A percentile compares a stretch with the other conserved stretches of the same genome.
These are phyloP conservation scores for Avena atlantica DNA, from an alignment of 176 grass and related monocot genomes.

Conservation along the genomic window DNA sequence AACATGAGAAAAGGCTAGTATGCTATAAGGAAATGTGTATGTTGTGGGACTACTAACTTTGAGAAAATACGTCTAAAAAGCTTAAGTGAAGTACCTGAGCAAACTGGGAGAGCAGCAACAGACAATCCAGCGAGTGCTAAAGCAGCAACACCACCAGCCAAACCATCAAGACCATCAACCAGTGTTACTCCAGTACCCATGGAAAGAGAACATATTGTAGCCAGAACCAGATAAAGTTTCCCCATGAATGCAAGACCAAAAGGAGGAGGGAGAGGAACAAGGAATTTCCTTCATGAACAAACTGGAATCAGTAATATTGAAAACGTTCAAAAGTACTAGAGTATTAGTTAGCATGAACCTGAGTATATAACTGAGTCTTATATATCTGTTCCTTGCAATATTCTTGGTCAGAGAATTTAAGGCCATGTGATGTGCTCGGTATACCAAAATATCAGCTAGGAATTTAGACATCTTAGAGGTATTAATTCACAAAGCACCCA, in stretches of 20 bases:
- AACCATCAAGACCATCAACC: slow-evolving; percentile 87
- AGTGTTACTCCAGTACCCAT: slow-evolving; percentile 74
- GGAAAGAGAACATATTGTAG: slow-evolving; percentile 63
- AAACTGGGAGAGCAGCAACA: slow-evolving; percentile 72
- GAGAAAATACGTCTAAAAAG: slow-evolving; percentile 7
- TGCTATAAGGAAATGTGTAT: slow-evolving; percentile 17
- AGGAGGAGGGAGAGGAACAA: slow-evolving; percentile 85
- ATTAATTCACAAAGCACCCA: slow-evolving; percentile 1
- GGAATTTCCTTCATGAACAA: slow-evolving; percentile 80
- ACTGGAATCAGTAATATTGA: slow-evolving; percentile 38
- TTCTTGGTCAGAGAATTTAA: not conserved
- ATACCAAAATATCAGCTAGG: not conserved
- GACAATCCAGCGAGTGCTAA: slow-evolving; percentile 85
- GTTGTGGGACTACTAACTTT: not conserved
- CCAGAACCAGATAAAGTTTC: slow-evolving; percentile 72
- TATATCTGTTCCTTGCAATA: not conserved
- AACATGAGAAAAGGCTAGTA: slow-evolving; percentile 26
- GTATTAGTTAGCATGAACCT: not conserved
- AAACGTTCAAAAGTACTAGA: not conserved
- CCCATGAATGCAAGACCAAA: slow-evolving; percentile 80
- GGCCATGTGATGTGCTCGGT: not conserved
- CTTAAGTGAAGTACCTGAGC: slow-evolving; percentile 46
- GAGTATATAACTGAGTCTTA: not conserved
- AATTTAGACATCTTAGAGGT: not conserved
- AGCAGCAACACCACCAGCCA: slow-evolving; percentile 83